Conservation (phyloP, 75 land plant species). For the Cunninghamia lanceolata region DNA sequence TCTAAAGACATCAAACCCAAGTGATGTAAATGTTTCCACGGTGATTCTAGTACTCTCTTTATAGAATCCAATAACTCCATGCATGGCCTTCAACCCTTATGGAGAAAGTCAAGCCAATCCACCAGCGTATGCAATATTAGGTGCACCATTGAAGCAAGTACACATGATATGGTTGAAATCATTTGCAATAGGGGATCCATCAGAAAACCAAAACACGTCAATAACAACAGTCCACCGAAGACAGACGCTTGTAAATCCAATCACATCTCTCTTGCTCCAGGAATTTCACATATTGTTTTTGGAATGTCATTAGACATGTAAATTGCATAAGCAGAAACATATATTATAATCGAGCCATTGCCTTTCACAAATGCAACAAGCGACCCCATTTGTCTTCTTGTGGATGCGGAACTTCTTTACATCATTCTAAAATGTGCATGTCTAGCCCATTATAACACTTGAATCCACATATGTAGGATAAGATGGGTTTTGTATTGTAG, state of each 20-base stretch:
- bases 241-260: slow-evolving; percentile 89
- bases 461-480: slow-evolving; percentile 49
- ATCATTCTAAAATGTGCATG: slow-evolving; percentile 25
- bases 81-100: slow-evolving; percentile 69
- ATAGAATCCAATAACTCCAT: slow-evolving; percentile 37
- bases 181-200: slow-evolving; percentile 79
- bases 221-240: slow-evolving; percentile 93
- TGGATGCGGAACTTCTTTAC: slow-evolving; percentile 39
- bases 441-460: slow-evolving; percentile 46
- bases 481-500: too few species aligned
- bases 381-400: slow-evolving; percentile 33
- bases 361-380: slow-evolving; percentile 41
- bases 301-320: slow-evolving; percentile 44
- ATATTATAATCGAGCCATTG: slow-evolving; percentile 45
- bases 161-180: slow-evolving; percentile 92
- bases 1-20: slow-evolving; percentile 41
- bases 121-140: slow-evolving; percentile 91
- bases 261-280: slow-evolving; percentile 43
- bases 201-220: slow-evolving; percentile 71
- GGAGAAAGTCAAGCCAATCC: slow-evolving; percentile 82
- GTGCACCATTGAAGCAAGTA: slow-evolving; percentile 93
- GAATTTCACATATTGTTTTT: slow-evolving; percentile 42
- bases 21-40: slow-evolving; percentile 33
- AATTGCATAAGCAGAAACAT: slow-evolving; percentile 47
- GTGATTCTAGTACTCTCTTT: slow-evolving; percentile 39